Base-by-base conservation (phyloP, 345 rosid species). In the Citrus australasica region DNA sequence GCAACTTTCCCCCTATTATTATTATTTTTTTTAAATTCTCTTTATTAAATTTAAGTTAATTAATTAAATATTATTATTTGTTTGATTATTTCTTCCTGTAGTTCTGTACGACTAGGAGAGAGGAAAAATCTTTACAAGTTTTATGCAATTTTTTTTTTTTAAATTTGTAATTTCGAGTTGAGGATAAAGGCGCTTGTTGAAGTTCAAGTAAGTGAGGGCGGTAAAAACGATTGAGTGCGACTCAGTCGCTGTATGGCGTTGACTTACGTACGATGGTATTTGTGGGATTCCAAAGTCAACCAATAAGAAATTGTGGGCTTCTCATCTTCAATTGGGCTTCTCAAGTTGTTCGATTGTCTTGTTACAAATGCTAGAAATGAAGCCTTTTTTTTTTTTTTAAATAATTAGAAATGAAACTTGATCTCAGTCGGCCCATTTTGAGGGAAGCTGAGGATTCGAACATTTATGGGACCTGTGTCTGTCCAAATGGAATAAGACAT, bases 251-350 rank as follows among this genome's bases (percentile, higher is more conserved):
- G 13, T 3, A 2, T n/a, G 28, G 13, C 63, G 27, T n/a, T n/a
- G 63, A 9, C n/a, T 58, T 58, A 1, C 0, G 0, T 7, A 8
- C 0, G 27, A 21, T 0, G 62, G 1, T 22, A 58, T 58, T 46
- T 11, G 51, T 46, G 17, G 17, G 5, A 5, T 46, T 2, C 51
- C 5, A 0, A 2, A 42, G 16, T 13, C 51, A 3, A 46, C 5
- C 13, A 42, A 10, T 32, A 42, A 42, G 51, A 42, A 46, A 13
- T 46, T 46, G 14, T 46, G 51, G 17, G 51, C 17, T 46, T 46
- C 1, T 46, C 0, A 3, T 46, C 51, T 46, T 46, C 16, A 46
- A 3, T 11, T 46, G 51, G 48, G 14, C 46, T 42, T 42, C 48
- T 42, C 1, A 42, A 0, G 51, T 2, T 10, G 0, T 42, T 42